These are phyloP conservation scores for Amphirosellinia nigrospora DNA, from an alignment of 495 filamentous ascomycete genomes.

Conservation along the genomic window DNA sequence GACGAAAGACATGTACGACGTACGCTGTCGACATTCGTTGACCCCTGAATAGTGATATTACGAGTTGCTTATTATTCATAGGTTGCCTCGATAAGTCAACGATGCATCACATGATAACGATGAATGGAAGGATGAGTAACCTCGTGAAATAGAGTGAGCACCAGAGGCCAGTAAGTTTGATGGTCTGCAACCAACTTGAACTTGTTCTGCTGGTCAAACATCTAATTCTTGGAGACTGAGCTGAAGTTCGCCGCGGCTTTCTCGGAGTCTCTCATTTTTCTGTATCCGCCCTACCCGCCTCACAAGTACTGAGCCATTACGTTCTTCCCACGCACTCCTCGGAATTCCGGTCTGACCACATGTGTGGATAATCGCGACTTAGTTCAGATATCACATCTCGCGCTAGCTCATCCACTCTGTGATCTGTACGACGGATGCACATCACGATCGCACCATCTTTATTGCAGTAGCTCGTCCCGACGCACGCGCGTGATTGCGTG, in stretches of 20 bases:
- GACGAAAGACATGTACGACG: not conserved
- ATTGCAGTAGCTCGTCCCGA: not conserved
- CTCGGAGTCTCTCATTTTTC: not conserved
- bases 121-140: not conserved
- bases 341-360: not conserved
- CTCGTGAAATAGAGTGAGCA: not conserved
- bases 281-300: slow-evolving; percentile 1
- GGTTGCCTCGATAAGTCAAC: not conserved
- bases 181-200: no score
- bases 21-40: not conserved
- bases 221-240: not conserved
- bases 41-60: not conserved
- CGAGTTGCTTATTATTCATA: not conserved
- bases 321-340: not conserved
- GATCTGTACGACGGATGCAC: not conserved
- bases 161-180: not conserved
- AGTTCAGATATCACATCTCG: not conserved
- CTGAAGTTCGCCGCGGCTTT: not conserved
- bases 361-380: not conserved
- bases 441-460: slow-evolving; percentile 3
- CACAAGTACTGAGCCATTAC: not conserved
- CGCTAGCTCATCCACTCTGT: not conserved
- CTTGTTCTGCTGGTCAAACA: not conserved
- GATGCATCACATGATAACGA: not conserved
- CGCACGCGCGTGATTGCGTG: not conserved